phyloP scores from a whole-genome alignment of 2,329 filamentous ascomycete species.

The Pyrenophora seminiperda region DNA sequence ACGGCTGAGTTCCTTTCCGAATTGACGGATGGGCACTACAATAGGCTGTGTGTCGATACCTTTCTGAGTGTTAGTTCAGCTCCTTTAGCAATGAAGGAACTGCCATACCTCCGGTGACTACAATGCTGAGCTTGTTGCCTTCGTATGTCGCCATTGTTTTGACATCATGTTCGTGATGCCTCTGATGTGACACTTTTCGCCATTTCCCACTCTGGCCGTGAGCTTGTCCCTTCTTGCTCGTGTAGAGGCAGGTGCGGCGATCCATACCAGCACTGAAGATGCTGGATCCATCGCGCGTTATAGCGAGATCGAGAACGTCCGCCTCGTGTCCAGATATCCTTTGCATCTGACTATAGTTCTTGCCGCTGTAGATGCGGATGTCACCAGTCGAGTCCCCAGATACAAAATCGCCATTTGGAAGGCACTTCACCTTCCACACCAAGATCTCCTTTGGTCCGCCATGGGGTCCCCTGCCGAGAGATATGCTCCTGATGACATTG shows the following conservation, averaged over 20 bases:
- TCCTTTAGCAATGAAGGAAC: neutral
- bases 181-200: conserved; percentile 82
- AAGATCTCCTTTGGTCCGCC: conserved; percentile 84
- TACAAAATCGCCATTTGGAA: conserved; percentile 86
- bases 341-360: conserved; percentile 86
- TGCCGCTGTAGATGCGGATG: conserved; percentile 90
- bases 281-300: conserved; percentile 76
- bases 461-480: conserved; percentile 76
- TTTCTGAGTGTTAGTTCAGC: conserved; percentile 43
- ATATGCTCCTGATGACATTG: conserved; percentile 78
- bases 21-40: conserved; percentile 78
- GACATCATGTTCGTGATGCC: conserved; percentile 92
- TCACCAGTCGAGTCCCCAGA: conserved; percentile 95
- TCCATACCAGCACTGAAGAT: conserved; percentile 94
- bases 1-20: conserved; percentile 78
- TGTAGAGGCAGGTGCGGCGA: conserved; percentile 82
- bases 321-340: conserved; percentile 85
- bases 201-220: conserved; percentile 61
- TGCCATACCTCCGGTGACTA: conserved; percentile 84
- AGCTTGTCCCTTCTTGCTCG: conserved; percentile 43
- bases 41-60: conserved; percentile 85
- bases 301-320: conserved; percentile 86
- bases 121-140: conserved; percentile 77
- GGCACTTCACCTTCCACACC: conserved; percentile 89
- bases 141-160: conserved; percentile 94